Base-by-base conservation (phyloP, 495 filamentous ascomycete species). In the Penicillium bialowiezense region DNA sequence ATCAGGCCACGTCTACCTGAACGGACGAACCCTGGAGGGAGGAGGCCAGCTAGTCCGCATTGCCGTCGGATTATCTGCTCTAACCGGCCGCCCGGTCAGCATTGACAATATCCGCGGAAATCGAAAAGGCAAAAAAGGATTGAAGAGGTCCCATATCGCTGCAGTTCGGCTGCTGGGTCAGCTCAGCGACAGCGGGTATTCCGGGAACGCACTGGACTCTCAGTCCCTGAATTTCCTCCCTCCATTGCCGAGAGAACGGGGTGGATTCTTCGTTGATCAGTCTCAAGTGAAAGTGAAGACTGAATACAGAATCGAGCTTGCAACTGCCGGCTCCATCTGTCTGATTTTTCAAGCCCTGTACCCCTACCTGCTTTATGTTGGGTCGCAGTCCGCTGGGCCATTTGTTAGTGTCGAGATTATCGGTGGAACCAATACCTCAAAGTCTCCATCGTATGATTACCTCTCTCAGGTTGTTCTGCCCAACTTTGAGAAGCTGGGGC, bases 341-440 rank as follows among this genome's bases (percentile, higher is more conserved):
- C 73, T 95, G n/a, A 80, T 92, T 21, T 80, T 93, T 53, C 90
- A 96, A 65, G 86, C 90, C 2, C 67, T 96, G 3, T 80, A 95
- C 33, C 90, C 90, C 0, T 91, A 85, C 63, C 63, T 93, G 3
- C 63, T 95, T 2, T 82, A 85, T 50, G 75, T 81, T 1, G 73
- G 72, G 39, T 55, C 64, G 12, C 48, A 31, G 23, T 37, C 44
- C 37, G 1, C 26, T 17, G 24, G 57, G 12, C 61, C 70, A 2
- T 74, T 72, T 1, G 69, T 83, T 26, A 70, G 69, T 14, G 59
- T 92, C 3, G 79, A 74, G 13, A 83, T 96, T 14, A 77, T 75
- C 2, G 90, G 90, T 14, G 89, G 90, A 13, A 93, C 90, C 2
- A 92, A 95, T 59, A 79, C 85, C 2, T 79, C 81, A 2, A 83